Evolutionary conservation across 106 monocot genomes (phyloP), one percentile per base, ranked within the genome.

Genomic region (Acanthochlamys bracteata): DNA sequence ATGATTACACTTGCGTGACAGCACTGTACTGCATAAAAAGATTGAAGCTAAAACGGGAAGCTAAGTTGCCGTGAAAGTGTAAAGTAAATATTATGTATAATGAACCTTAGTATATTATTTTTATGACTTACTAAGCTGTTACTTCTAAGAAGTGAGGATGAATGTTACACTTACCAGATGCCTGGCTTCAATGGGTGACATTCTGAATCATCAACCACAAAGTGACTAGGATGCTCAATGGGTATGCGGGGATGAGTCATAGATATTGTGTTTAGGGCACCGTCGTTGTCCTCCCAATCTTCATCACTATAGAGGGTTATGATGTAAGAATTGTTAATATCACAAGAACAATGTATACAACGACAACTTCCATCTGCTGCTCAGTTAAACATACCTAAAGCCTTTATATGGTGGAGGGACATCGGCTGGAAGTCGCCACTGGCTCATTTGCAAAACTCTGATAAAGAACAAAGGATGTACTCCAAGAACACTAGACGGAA

Each of bases 201-300:
- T 60, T 87, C 68, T 11, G 77, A 83, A 14, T 83, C 86, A 49
- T 87, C 53, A 22, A 66, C 41, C 8, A 87, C 79, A 60, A 83
- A 77, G 45, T 58, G 73, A 41, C 80, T 87, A 3, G 80, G 83
- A 58, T 87, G 86, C 49, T 87, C 83, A 0, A 62, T 42, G 7
- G 86, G 86, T 66, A 87, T 53, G 10, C 83, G 73, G 41, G 86
- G 86, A 25, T 87, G 83, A 3, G 86, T 87, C 86, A 87, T 87
- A 0, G 86, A 87, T 67, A 87, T 63, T 13, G 86, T 87, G 76
- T 87, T 87, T 25, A 87, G 69, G 7, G 83, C 86, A 61, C 86
- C 86, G 66, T 87, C 86, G 69, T 87, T 87, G 55, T 87, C 86
- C 60, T 83, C 77, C 83, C 86, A 87, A 65, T 87, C 83, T 66